These are phyloP conservation scores for Zymoseptoria ardabiliae DNA, from an alignment of 2,329 filamentous ascomycete species.

Conservation along the genomic window DNA sequence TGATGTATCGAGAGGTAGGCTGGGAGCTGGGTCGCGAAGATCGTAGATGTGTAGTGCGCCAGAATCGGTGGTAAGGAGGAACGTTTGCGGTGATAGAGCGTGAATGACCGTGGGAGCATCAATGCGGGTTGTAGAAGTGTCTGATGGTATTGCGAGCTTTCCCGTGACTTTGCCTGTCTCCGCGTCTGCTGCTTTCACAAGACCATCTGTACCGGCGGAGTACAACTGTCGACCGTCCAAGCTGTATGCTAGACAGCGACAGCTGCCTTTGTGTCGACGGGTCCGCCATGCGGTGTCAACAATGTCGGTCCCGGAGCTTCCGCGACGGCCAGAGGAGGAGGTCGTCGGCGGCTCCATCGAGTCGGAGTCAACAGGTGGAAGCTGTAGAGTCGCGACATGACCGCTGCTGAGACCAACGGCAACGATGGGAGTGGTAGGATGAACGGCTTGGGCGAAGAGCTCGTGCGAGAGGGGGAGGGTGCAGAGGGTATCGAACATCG, in stretches of 20 bases:
- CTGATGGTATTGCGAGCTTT: conserved; percentile 69
- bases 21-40: conserved; percentile 51
- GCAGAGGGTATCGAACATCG: conserved; percentile 88
- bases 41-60: conserved; percentile 85
- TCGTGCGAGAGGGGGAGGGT: conserved; percentile 78
- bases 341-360: conserved; percentile 28
- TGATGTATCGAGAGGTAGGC: conserved; percentile 31
- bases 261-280: conserved; percentile 87
- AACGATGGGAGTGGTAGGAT: conserved; percentile 75
- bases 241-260: conserved; percentile 70
- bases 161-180: conserved; percentile 62
- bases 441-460: conserved; percentile 79
- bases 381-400: conserved; percentile 75
- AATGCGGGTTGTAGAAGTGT: conserved; percentile 38
- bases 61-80: conserved; percentile 86
- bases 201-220: conserved; percentile 54
- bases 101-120: conserved; percentile 78
- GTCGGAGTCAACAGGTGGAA: conserved; percentile 52
- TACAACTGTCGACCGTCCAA: conserved; percentile 65
- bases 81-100: conserved; percentile 74
- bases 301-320: conserved; percentile 59
- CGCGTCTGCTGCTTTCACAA: conserved; percentile 54
- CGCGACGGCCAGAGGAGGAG: conserved; percentile 20
- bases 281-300: conserved; percentile 85
- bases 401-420: conserved; percentile 79